Base-by-base conservation (phyloP, 305 asterid genomes). In the Fraxinus dipetala region DNA sequence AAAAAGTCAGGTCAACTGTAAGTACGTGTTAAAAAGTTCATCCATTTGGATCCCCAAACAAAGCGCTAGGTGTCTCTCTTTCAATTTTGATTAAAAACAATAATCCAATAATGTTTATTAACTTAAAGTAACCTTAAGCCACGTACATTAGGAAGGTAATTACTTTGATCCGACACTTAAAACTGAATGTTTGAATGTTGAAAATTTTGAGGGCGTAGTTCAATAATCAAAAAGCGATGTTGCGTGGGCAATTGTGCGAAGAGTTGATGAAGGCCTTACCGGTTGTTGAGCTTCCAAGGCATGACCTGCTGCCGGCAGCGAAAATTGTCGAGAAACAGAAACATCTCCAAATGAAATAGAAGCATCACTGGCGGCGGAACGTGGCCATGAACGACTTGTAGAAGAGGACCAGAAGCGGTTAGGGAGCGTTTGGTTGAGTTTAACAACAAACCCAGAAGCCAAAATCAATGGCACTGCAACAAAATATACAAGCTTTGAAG, bases 401-500 rank as follows among this genome's bases (percentile, higher is more conserved):
- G 72, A 32, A 72, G 85, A 82, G 82, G 81, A 85, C 1, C 77
- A 36, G 10, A 59, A 75, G 18, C 10, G 4, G 56, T n/a, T 14
- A 5, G 88, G 31, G 82, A 86, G 82, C 24, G 77, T 84, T 45
- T 85, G 87, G 72, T 67, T 76, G 28, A 88, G 56, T 20, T 84
- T 2, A n/a, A 79, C 36, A 30, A 90, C 43, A 78, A 84, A 36
- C 6, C 76, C 89, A 40, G 87, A 88, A 3, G 88, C 38, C 43
- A 88, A 35, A 79, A 90, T 67, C 63, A 88, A 59, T 16, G 91
- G 90, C 77, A 81, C 70, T 3, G 81, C 80, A 16, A 85, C 82
- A 59, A 84, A 88, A 51, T 86, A 81, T 45, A 87, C 87, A 45
- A 88, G 79, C 76, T 86, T 85, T 51, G 61, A 51, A 4, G 22